Evolutionary conservation across 1,139 yeast species (phyloP), one percentile per base, ranked within the genome.

Genomic region (Pichia sp.): DNA sequence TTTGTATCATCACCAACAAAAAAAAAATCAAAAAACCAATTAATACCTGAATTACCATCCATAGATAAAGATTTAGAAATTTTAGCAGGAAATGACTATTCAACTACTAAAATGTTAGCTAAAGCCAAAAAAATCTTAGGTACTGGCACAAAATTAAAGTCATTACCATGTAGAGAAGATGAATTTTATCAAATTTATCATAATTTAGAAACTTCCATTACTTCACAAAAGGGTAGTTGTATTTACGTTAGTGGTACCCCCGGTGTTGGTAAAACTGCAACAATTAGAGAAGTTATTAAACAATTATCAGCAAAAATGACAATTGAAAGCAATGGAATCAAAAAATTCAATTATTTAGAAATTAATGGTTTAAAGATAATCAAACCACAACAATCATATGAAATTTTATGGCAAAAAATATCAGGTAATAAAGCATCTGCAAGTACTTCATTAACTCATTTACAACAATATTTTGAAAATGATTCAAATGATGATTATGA

Each of bases 191-290:
- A 84, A 53, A 72, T 93, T 10, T 87, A 83, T 65, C 68, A 80
- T 50, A 81, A 83, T 47, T 67, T 93, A n/a, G 93, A 89, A 61
- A 76, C 82, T 49, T 89, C 96, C 1, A 80, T 93, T 36, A 76
- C 77, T 51, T 78, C 84, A 19, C 80, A 80, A 45, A 78, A 85
- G 1, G 98, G 99, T 0, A 80, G 93, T 22, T 88, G 96, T 62
- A 71, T 93, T 8, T 93, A 91, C 63, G 83, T 93, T 8, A 88
- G 96, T 68, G 99, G 99, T 2, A 90, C 97, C 0, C 99, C 99
- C 0, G 99, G 99, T 13, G 91, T 95, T 5, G 99, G 99, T 16
- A 93, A 93, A 66, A 93, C 99, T 0, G 95, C 96, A 8, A 93
- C 98, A 0, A 84, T 93, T 3, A 72, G 96, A 53, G 96, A 90